A percentile compares a stretch with the other conserved stretches of the same genome.
Conservation (phyloP, 495 filamentous ascomycete genomes). For the Aspergillus conjunctus region DNA sequence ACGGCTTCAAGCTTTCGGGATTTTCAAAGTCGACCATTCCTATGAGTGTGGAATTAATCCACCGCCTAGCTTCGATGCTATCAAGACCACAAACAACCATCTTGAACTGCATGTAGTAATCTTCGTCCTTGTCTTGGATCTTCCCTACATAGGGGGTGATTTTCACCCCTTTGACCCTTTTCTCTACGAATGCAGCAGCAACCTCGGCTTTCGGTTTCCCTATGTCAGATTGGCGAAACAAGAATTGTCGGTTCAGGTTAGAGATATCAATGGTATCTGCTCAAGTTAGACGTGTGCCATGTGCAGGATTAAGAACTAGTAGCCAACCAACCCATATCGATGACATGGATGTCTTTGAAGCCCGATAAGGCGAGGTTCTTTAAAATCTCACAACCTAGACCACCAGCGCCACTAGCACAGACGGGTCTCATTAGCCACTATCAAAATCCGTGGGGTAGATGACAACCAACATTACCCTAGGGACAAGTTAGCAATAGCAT, state of each 20-base stretch:
- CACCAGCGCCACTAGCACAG: conserved; percentile 79
- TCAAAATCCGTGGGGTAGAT: not conserved
- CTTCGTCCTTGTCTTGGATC: conserved; percentile 96
- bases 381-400: conserved; percentile 93
- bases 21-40: conserved; percentile 82
- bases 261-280: conserved; percentile 96
- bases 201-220: conserved; percentile 93
- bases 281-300: conserved; percentile 23
- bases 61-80: conserved; percentile 93
- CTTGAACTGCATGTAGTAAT: conserved; percentile 98
- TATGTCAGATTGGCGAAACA: conserved; percentile 91
- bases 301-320: not conserved
- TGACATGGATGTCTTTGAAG: conserved; percentile 96
- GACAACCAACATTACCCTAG: conserved; percentile 41
- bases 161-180: conserved; percentile 80
- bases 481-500: conserved; percentile 28
- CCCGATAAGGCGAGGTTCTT: conserved; percentile 96
- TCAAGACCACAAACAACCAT: conserved; percentile 95
- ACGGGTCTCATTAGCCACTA: conserved; percentile 14
- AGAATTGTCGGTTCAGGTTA: conserved; percentile 96
- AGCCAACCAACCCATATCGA: conserved; percentile 81
- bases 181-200: conserved; percentile 88
- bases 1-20: conserved; percentile 80
- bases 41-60: conserved; percentile 95
- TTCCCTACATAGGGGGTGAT: conserved; percentile 92